Percentiles rank a stretch among this genome's conserved stretches.
These are phyloP conservation scores for Penicillium glabrum DNA, from an alignment of 2,329 filamentous ascomycete genomes.

Conservation along the genomic window DNA sequence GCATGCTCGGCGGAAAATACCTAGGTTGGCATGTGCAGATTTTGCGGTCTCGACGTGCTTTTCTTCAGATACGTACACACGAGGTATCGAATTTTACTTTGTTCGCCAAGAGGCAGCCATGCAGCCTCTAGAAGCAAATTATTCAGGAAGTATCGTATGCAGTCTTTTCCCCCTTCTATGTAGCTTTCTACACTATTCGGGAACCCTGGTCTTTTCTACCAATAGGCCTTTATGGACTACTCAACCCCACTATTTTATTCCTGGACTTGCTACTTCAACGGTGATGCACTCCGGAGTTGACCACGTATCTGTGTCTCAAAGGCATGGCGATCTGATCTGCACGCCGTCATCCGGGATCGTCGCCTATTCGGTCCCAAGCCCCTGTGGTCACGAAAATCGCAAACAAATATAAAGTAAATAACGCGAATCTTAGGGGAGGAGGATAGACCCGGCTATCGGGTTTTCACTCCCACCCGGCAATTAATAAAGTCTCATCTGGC, in stretches of 20 bases:
- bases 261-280: neutral
- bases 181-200: neutral
- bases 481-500: constrained; percentile 22
- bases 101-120: neutral
- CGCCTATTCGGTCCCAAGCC: constrained; percentile 16
- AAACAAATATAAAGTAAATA: neutral
- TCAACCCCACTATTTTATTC: constrained; percentile 5
- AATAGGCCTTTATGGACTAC: constrained; percentile 6
- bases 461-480: constrained; percentile 16
- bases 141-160: too few species aligned
- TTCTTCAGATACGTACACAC: neutral
- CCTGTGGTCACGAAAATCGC: constrained; percentile 2
- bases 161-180: neutral
- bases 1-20: constrained; percentile 6
- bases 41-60: constrained; percentile 1
- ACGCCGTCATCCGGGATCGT: constrained; percentile 24
- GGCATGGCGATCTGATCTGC: constrained; percentile 27
- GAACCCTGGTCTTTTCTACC: constrained; percentile 11
- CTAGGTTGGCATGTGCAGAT: constrained; percentile 13
- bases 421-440: neutral
- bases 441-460: neutral
- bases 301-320: constrained; percentile 23
- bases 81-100: neutral
- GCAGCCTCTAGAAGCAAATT: neutral
- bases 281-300: constrained; percentile 13